Evolutionary conservation across 208 protist genomes (phyloP).

Genomic region (Trypanosoma grayi): DNA sequence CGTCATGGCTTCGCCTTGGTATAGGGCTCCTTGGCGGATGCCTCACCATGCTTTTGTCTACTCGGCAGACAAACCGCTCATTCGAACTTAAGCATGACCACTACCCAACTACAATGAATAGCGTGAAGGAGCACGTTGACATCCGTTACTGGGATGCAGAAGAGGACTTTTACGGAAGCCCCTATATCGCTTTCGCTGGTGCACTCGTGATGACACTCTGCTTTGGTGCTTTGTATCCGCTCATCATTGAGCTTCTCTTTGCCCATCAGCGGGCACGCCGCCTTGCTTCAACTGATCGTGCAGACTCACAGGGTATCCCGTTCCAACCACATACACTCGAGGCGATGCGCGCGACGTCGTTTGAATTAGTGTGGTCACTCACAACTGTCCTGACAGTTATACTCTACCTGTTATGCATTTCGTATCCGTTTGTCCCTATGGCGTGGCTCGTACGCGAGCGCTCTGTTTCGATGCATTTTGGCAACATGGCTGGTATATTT

Average conservation of each 20-base stretch:
- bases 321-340: conserved; percentile 19
- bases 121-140: conserved; percentile 31
- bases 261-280: conserved; percentile 42
- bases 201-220: conserved; percentile 61
- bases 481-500: conserved; percentile 24
- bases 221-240: conserved; percentile 57
- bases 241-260: conserved; percentile 60
- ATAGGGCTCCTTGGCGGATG: conserved; percentile 28
- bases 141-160: conserved; percentile 52
- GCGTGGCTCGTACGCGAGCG: conserved; percentile 64
- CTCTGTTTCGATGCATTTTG: conserved; percentile 39
- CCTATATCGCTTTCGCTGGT: conserved; percentile 50
- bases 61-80: conserved; percentile 71
- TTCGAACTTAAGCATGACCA: conserved; percentile 44
- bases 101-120: conserved; percentile 47
- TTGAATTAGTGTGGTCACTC: conserved; percentile 36
- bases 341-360: conserved; percentile 40
- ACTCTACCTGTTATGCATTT: conserved; percentile 58
- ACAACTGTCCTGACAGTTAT: conserved; percentile 18
- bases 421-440: conserved; percentile 77
- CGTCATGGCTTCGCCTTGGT: conserved; percentile 39
- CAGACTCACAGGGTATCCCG: conserved; percentile 23
- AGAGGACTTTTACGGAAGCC: conserved; percentile 56
- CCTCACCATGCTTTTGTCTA: conserved; percentile 54
- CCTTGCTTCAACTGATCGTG: conserved; percentile 17